These are phyloP conservation scores for Gossypium longicalyx DNA, from an alignment of 345 rosid genomes.

Conservation along the genomic window DNA sequence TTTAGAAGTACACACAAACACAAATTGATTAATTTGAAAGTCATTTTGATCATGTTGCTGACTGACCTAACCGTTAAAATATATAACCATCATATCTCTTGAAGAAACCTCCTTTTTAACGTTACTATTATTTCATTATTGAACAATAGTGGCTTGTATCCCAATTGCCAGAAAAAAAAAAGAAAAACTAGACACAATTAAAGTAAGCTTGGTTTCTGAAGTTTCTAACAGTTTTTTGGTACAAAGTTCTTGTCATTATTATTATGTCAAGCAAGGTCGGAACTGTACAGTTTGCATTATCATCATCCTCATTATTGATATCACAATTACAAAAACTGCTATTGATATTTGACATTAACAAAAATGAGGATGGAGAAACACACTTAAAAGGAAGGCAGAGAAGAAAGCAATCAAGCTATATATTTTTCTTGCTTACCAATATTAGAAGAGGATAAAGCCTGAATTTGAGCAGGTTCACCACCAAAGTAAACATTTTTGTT, in stretches of 20 bases:
- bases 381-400: not conserved
- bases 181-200: not conserved
- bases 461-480: constrained; percentile 17
- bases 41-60: not conserved
- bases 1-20: not conserved
- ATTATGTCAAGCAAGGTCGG: not conserved
- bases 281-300: not conserved
- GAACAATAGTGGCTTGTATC: not conserved
- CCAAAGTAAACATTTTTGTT: not conserved
- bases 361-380: not conserved
- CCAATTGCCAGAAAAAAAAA: not conserved
- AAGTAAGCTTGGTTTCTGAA: not conserved
- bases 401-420: not conserved
- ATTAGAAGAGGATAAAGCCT: constrained; percentile 4
- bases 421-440: constrained; percentile 7
- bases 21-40: not conserved
- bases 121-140: not conserved
- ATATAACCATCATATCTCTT: not conserved
- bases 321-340: not conserved
- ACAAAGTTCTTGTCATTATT: not conserved
- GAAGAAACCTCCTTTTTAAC: not conserved
- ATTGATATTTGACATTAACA: not conserved
- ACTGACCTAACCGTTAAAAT: not conserved
- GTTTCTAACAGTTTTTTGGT: not conserved
- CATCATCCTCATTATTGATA: not conserved